Evolutionary conservation across 1,139 yeast species (phyloP), one percentile per base, ranked within the genome.

Genomic region (Kodamaea anthophila): DNA sequence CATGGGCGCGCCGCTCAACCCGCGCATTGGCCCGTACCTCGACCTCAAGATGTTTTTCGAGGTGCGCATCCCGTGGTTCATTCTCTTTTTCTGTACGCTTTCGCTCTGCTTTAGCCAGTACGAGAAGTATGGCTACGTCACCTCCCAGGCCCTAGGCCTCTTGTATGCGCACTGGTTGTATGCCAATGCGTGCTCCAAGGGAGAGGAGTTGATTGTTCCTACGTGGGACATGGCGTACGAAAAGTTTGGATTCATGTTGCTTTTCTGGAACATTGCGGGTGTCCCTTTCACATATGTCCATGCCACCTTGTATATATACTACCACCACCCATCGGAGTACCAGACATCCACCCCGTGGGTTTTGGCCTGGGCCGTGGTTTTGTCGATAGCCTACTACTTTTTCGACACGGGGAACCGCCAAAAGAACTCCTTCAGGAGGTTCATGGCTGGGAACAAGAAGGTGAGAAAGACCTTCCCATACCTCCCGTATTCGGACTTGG

Each of bases 211-310:
- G 47, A 88, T 91, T 55, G 95, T 88, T 37, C 96, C 97, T 41
- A 82, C 96, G 12, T 91, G 98, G 98, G 98, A 91, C 58, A 88
- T 91, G 96, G 96, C 95, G 27, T 91, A 91, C 58, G 98, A 91
- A 58, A 91, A 93, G 61, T 91, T 91, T 48, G 98, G 98, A 9
- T 91, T 93, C 66, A 87, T 91, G 96, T 75, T 91, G 44, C 77
- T 88, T 46, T 91, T 91, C 70, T 91, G 98, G 98, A 91, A 91
- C 64, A 86, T 91, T 58, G 96, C 97, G 21, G 98, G 98, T 47
- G 98, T 91, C 23, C 98, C 98, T 31, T 91, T 79, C 75, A 91
- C 97, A 29, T 91, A 91, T 65, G 86, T 96, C 60, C 96, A 87
- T 55, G 82, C 94, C 57, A 84, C 95, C 8, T 68, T 91, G 45